These are phyloP conservation scores for Penicillium bialowiezense DNA, from an alignment of 495 filamentous ascomycete species.

Conservation along the genomic window DNA sequence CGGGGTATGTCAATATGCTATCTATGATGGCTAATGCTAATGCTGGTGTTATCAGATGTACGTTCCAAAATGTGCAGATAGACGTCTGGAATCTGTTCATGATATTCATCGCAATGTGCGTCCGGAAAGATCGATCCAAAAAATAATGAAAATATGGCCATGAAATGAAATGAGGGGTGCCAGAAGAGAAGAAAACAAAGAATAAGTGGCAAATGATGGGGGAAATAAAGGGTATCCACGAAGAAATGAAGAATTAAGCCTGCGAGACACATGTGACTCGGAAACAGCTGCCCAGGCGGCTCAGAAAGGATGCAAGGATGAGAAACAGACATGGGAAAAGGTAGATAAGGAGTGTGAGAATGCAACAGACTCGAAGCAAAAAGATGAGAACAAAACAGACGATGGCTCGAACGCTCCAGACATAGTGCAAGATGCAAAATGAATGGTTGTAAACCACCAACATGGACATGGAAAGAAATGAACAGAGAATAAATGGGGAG, in stretches of 20 bases:
- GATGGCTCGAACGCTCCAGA: slow-evolving; percentile 20
- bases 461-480: too few relatives aligned
- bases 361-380: slow-evolving; percentile 5
- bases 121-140: not conserved
- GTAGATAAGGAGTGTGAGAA: slow-evolving; percentile 8
- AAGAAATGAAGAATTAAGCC: slow-evolving; percentile 28
- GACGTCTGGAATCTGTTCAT: slow-evolving; percentile 22
- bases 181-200: slow-evolving; percentile 10
- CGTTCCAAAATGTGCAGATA: not conserved
- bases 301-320: slow-evolving; percentile 9
- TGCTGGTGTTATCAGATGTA: too few relatives aligned
- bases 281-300: slow-evolving; percentile 31
- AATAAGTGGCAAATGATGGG: slow-evolving; percentile 9
- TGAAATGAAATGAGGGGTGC: slow-evolving; percentile 12
- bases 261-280: slow-evolving; percentile 19
- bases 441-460: not conserved
- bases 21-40: not conserved
- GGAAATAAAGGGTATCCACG: slow-evolving; percentile 28
- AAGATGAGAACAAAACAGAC: slow-evolving; percentile 8
- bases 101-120: slow-evolving; percentile 4
- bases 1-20: not conserved
- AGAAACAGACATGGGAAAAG: slow-evolving; percentile 10
- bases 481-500: not conserved
- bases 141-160: slow-evolving; percentile 8
- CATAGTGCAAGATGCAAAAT: slow-evolving; percentile 16